phyloP scores from a whole-genome alignment of 2,329 filamentous ascomycete genomes.

The Beauveria sp. region DNA sequence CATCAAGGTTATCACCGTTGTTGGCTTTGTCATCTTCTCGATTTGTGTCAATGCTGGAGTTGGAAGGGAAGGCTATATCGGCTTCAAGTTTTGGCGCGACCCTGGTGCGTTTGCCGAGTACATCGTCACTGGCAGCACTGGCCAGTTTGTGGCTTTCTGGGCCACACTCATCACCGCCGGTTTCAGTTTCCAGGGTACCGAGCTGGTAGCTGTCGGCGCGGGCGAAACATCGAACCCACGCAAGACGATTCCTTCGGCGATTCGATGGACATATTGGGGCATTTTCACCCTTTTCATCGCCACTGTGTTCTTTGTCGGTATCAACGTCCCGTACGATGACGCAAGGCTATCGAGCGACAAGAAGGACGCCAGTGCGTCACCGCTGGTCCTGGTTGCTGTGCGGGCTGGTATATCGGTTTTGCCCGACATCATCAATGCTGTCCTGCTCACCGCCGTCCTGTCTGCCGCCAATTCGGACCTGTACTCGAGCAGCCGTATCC shows the following conservation, averaged over 20 bases:
- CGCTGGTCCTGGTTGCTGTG: slow-evolving; percentile 53
- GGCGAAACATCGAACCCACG: slow-evolving; percentile 67
- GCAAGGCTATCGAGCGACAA: slow-evolving; percentile 40
- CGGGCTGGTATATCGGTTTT: slow-evolving; percentile 57
- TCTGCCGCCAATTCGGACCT: slow-evolving; percentile 73
- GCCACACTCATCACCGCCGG: slow-evolving; percentile 59
- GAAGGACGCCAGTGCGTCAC: slow-evolving; percentile 56
- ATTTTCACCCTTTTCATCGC: slow-evolving; percentile 62
- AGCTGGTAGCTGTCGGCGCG: slow-evolving; percentile 71
- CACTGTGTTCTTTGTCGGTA: slow-evolving; percentile 62
- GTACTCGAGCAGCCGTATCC: slow-evolving; percentile 62
- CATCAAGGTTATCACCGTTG: slow-evolving; percentile 68
- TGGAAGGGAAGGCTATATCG: slow-evolving; percentile 61
- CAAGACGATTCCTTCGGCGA: slow-evolving; percentile 64
- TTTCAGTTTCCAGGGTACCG: slow-evolving; percentile 66
- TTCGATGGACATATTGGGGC: slow-evolving; percentile 67
- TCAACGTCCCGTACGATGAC: slow-evolving; percentile 60
- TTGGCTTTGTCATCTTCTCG: slow-evolving; percentile 69
- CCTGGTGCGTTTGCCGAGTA: slow-evolving; percentile 62
- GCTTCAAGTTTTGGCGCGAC: slow-evolving; percentile 62
- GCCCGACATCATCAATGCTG: slow-evolving; percentile 66
- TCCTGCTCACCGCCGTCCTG: slow-evolving; percentile 69
- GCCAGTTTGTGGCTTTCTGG: slow-evolving; percentile 64
- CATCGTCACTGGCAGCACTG: slow-evolving; percentile 43
- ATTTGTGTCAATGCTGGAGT: slow-evolving; percentile 69